These are phyloP conservation scores for Epichloe uncinata DNA, from an alignment of 2,329 filamentous ascomycete genomes.

Conservation along the genomic window DNA sequence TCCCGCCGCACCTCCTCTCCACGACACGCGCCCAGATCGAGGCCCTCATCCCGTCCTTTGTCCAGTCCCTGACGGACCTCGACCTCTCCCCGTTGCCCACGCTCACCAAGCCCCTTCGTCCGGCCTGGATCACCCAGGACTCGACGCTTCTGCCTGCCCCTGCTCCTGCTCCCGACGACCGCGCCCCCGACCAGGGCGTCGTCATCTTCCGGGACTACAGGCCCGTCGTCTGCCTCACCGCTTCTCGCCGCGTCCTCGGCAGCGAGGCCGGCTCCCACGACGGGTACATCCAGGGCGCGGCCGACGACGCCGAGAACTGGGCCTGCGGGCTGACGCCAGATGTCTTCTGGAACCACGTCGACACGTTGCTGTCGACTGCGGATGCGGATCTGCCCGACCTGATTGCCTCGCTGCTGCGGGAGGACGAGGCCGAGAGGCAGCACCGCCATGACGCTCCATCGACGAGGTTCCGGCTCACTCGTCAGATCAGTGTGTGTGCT, in stretches of 20 bases:
- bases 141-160: constrained; percentile 28
- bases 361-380: constrained; percentile 43
- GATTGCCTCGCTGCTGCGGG: constrained; percentile 27
- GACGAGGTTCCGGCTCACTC: constrained; percentile 18
- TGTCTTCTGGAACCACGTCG: constrained; percentile 64
- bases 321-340: constrained; percentile 62
- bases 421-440: not conserved
- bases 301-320: constrained; percentile 93
- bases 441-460: not conserved
- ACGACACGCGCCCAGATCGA: constrained; percentile 67
- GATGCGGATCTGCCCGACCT: constrained; percentile 50
- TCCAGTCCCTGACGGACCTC: constrained; percentile 38
- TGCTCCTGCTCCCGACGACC: not conserved
- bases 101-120: constrained; percentile 58
- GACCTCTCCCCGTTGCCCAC: constrained; percentile 40
- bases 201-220: constrained; percentile 45
- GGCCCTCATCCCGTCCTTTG: constrained; percentile 41
- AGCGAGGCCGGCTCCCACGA: constrained; percentile 48
- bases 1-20: constrained; percentile 60
- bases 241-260: constrained; percentile 57
- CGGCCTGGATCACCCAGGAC: constrained; percentile 68
- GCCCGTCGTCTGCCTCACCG: constrained; percentile 73
- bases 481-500: constrained; percentile 23
- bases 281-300: constrained; percentile 80
- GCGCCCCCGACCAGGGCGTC: not conserved